Percentiles rank a stretch among this genome's conserved stretches.
Conservation (phyloP, 345 rosid genomes). For the Eucalyptus guilfoylei region DNA sequence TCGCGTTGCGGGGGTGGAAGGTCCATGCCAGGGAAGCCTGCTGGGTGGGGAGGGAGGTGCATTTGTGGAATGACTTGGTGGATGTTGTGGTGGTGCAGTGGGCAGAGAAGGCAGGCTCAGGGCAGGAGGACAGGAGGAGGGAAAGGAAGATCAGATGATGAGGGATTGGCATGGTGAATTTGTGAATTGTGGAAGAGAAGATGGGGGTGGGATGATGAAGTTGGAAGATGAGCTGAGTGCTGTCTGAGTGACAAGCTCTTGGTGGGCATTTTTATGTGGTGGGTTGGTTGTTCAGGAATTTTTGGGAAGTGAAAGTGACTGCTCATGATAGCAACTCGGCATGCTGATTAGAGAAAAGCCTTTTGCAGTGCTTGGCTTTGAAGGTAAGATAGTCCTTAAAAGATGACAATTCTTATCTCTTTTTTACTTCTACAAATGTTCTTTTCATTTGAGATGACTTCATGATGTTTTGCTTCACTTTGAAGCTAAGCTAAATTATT, state of each 20-base stretch:
- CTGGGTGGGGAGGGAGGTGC: slow-evolving; percentile 77
- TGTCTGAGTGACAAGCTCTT: neutral
- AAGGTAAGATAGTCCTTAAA: slow-evolving; percentile 19
- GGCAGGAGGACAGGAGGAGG: slow-evolving; percentile 4
- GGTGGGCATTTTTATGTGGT: slow-evolving; percentile 4
- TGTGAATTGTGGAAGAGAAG: neutral
- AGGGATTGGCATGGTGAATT: neutral
- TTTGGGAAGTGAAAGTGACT: neutral
- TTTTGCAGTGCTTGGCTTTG: slow-evolving; percentile 18
- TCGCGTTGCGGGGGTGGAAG: slow-evolving; percentile 63
- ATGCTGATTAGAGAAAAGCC: neutral
- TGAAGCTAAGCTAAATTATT: slow-evolving; percentile 40
- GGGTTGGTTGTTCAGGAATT: neutral
- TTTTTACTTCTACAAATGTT: neutral
- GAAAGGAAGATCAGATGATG: neutral
- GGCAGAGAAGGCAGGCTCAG: slow-evolving; percentile 18
- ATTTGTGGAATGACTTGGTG: slow-evolving; percentile 53
- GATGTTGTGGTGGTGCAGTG: slow-evolving; percentile 53
- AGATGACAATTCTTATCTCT: neutral
- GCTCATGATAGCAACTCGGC: neutral
- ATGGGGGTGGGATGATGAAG: neutral
- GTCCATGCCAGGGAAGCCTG: slow-evolving; percentile 97
- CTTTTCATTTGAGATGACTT: neutral
- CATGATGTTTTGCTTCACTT: slow-evolving; percentile 22
- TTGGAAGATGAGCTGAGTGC: neutral